phyloP scores from a whole-genome alignment of 352 stramenopile genomes.

The Pelagophyceae sp. region DNA sequence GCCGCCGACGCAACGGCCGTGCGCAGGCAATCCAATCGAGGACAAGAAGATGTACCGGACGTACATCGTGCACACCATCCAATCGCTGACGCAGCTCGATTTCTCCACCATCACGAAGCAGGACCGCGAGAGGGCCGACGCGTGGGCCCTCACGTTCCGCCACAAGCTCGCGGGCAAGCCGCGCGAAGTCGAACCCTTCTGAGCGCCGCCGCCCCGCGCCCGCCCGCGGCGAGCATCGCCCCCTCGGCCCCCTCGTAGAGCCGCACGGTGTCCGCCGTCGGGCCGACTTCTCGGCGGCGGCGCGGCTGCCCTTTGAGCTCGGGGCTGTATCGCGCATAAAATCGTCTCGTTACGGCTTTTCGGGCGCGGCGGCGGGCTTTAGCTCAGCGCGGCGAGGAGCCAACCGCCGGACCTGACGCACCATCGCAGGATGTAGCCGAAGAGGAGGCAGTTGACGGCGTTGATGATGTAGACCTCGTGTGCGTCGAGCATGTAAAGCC shows the following conservation, averaged over 20 bases:
- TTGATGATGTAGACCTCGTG: background rate
- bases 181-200: background rate
- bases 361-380: too few species aligned
- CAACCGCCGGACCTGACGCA: too few species aligned
- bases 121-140: constrained; percentile 56
- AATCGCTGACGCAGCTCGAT: constrained; percentile 56
- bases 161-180: constrained; percentile 31
- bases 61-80: constrained; percentile 62
- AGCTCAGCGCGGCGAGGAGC: too few species aligned
- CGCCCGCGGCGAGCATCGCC: background rate
- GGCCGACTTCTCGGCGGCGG: too few species aligned
- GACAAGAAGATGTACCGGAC: constrained; percentile 73
- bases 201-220: background rate
- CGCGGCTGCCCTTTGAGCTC: too few species aligned
- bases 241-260: background rate
- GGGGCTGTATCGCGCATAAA: too few species aligned
- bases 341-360: too few species aligned
- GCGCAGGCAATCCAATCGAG: constrained; percentile 65
- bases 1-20: too few species aligned
- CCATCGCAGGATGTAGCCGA: too few species aligned
- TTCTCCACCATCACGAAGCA: constrained; percentile 58
- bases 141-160: constrained; percentile 59
- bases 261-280: too few species aligned
- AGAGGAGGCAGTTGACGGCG: background rate
- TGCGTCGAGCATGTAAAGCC: constrained; percentile 3